Conservation (phyloP, 169 alveolate genomes). For the Plasmodium gonderi region DNA sequence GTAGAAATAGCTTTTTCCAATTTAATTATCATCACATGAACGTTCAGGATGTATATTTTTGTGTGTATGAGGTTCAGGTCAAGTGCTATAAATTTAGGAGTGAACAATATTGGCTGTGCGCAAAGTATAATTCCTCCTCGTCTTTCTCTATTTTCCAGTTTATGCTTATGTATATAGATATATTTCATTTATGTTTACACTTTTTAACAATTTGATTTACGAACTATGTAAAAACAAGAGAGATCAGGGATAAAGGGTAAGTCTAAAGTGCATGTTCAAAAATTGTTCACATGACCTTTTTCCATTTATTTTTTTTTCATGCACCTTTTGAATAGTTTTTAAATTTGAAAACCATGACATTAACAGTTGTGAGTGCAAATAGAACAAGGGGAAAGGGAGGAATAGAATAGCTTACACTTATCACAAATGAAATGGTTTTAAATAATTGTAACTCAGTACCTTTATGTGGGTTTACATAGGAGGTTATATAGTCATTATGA, state of each 20-base stretch:
- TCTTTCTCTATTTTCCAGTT: neutral
- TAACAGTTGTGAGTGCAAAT: neutral
- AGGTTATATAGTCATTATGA: neutral
- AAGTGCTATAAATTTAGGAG: neutral
- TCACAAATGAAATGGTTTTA: neutral
- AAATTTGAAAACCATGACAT: neutral
- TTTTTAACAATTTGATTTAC: neutral
- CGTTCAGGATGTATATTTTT: neutral
- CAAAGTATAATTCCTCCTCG: neutral
- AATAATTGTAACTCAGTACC: neutral
- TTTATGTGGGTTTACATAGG: neutral
- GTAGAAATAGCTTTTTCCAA: too few relatives aligned
- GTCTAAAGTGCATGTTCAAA: neutral
- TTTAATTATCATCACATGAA: neutral
- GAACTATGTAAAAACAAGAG: neutral
- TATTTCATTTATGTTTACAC: neutral
- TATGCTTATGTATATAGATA: neutral
- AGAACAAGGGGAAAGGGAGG: neutral
- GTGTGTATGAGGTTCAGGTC: neutral
- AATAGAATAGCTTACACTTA: neutral
- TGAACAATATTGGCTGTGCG: neutral
- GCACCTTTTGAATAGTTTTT: neutral
- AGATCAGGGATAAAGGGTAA: neutral
- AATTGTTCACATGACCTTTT: neutral
- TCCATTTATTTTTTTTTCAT: neutral